A percentile compares a stretch with the other conserved stretches of the same genome.
Conservation (phyloP, 1,284 basidiomycete species). For the Tylopilus sp. region DNA sequence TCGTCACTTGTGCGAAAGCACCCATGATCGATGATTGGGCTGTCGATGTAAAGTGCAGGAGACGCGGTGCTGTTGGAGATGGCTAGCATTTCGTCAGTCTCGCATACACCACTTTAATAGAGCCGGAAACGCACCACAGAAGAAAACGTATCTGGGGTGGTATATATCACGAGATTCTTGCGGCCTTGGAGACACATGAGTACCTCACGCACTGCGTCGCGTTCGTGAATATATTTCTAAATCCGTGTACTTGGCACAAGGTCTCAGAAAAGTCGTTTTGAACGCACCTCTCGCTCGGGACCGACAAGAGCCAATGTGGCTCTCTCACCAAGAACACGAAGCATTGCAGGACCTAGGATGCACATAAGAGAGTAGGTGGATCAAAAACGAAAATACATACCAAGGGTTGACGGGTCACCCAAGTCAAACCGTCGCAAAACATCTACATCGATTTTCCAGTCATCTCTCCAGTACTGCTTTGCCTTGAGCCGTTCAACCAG, state of each 20-base stretch:
- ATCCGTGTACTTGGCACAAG: neutral
- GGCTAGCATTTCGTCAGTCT: conserved; percentile 37
- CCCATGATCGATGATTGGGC: conserved; percentile 62
- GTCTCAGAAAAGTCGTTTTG: neutral
- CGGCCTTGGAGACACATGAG: conserved; percentile 70
- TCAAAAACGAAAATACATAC: conserved; percentile 32
- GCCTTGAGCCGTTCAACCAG: conserved; percentile 55
- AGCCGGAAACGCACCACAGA: conserved; percentile 28
- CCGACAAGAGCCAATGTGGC: conserved; percentile 27
- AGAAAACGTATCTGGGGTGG: conserved; percentile 40
- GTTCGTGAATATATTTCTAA: conserved; percentile 67
- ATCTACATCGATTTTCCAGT: conserved; percentile 50
- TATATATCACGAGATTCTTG: conserved; percentile 52
- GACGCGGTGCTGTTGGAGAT: conserved; percentile 48
- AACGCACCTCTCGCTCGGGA: conserved; percentile 33
- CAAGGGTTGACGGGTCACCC: conserved; percentile 64
- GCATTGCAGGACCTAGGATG: conserved; percentile 45
- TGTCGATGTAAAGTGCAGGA: conserved; percentile 60
- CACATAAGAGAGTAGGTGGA: conserved; percentile 1
- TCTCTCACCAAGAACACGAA: conserved; percentile 36
- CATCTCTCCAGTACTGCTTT: conserved; percentile 66
- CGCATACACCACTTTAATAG: neutral
- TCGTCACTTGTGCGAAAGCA: conserved; percentile 53
- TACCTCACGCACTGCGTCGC: conserved; percentile 69
- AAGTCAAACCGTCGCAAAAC: conserved; percentile 50